These are phyloP conservation scores for Phaseolus coccineus DNA, from an alignment of 331 rosid species.

Conservation along the genomic window DNA sequence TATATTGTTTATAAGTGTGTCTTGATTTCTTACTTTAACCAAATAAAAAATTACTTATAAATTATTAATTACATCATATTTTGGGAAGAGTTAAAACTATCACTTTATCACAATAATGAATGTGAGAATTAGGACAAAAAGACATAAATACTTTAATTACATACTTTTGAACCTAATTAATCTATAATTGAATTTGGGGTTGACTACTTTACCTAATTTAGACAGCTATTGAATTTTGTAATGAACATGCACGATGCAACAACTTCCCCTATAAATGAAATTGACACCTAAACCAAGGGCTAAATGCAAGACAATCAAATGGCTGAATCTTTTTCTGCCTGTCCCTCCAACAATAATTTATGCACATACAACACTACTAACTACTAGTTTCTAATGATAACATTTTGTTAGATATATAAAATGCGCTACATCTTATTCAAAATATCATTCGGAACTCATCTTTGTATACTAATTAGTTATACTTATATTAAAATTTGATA, in stretches of 20 bases:
- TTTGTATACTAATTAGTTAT: too few relatives aligned
- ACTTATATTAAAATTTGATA: too few relatives aligned
- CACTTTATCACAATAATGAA: neutral
- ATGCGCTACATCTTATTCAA: too few relatives aligned
- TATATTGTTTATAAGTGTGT: too few relatives aligned
- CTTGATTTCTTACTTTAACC: too few relatives aligned
- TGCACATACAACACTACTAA: neutral
- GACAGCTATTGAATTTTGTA: slow-evolving; percentile 8
- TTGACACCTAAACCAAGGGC: slow-evolving; percentile 7
- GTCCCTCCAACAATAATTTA: neutral
- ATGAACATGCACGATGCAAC: neutral
- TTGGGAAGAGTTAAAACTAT: neutral
- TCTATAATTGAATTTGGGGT: slow-evolving; percentile 30
- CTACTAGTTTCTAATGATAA: too few relatives aligned
- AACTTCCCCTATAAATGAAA: neutral
- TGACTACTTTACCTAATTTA: slow-evolving; percentile 14
- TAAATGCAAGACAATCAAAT: neutral
- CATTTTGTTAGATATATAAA: too few relatives aligned
- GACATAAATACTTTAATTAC: neutral
- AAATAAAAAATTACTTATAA: neutral
- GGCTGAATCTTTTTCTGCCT: too few relatives aligned
- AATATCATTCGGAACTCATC: too few relatives aligned
- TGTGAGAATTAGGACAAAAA: neutral
- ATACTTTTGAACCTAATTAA: neutral
- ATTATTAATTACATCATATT: too few relatives aligned